Percentiles rank a stretch among this genome's conserved stretches.
Conservation (phyloP, 1,284 basidiomycete species). For the Chondrostereum purpureum region DNA sequence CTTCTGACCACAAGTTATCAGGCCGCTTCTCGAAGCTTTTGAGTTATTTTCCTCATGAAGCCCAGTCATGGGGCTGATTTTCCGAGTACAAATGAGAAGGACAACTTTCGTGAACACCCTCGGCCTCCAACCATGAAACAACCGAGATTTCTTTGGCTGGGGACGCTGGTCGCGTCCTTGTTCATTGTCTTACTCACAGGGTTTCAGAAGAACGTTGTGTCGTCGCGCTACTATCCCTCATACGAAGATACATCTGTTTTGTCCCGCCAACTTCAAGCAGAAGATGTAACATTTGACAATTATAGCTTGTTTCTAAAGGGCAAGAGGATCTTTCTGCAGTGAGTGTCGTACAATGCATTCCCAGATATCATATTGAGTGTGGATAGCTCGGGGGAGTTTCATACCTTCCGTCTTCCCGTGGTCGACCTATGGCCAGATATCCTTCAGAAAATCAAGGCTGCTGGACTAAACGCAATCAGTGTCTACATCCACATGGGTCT, state of each 20-base stretch:
- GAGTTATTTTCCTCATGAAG: no score
- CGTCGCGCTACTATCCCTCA: not conserved
- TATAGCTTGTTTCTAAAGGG: constrained; percentile 1
- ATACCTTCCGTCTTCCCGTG: constrained; percentile 76
- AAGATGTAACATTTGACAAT: constrained; percentile 2
- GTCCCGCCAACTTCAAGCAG: not conserved
- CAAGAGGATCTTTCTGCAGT: constrained; percentile 3
- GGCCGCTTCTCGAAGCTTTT: no score
- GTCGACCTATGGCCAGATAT: constrained; percentile 78
- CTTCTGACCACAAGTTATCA: no score
- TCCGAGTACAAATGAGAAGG: no score
- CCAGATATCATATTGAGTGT: not conserved
- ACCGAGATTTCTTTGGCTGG: not conserved
- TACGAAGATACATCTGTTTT: not conserved
- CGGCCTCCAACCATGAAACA: no score
- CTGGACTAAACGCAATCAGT: constrained; percentile 72
- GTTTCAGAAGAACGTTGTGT: not conserved
- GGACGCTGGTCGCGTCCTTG: not conserved
- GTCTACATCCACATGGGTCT: constrained; percentile 73
- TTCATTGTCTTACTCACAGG: not conserved
- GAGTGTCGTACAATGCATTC: not conserved
- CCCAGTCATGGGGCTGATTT: no score
- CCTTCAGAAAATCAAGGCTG: constrained; percentile 74
- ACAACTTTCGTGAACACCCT: no score
- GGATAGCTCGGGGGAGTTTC: constrained; percentile 65